Evolutionary conservation across 441 rosid species (phyloP).

Genomic region (Croton laevigatus): DNA sequence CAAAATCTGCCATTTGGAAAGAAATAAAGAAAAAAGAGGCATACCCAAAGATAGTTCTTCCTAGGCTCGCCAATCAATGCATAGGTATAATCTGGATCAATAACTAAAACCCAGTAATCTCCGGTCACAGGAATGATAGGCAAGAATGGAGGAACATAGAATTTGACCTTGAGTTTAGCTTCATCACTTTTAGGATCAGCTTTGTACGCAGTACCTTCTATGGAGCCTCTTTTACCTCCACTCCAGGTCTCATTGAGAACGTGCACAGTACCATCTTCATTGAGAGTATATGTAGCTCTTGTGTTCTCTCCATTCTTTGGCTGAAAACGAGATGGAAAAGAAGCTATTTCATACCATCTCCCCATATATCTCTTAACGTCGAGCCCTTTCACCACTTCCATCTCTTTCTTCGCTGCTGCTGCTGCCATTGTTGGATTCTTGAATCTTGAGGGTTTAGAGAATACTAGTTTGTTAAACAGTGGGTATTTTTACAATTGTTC

Average conservation of each 20-base stretch:
- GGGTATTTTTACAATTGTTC: too few species aligned
- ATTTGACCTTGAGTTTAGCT: conserved; percentile 90
- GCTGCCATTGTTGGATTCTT: conserved; percentile 13
- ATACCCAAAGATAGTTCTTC: conserved; percentile 77
- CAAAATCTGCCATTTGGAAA: not conserved
- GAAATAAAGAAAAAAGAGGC: not conserved
- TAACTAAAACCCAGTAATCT: conserved; percentile 71
- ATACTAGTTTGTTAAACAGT: too few species aligned
- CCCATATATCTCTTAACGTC: conserved; percentile 85
- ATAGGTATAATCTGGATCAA: conserved; percentile 60
- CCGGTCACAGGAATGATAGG: conserved; percentile 80
- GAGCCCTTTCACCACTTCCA: conserved; percentile 72
- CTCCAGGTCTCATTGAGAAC: conserved; percentile 86
- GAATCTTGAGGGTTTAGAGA: not conserved
- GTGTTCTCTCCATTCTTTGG: conserved; percentile 75
- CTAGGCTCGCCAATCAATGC: conserved; percentile 75
- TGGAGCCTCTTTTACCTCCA: conserved; percentile 57
- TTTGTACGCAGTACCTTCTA: conserved; percentile 75
- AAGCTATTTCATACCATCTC: conserved; percentile 92
- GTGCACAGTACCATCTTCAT: conserved; percentile 64
- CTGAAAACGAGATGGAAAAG: conserved; percentile 75
- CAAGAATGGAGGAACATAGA: conserved; percentile 81
- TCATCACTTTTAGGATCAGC: conserved; percentile 73
- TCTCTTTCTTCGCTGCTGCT: conserved; percentile 44
- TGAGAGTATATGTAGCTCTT: conserved; percentile 74